Evolutionary conservation across 1,139 yeast species (phyloP), one percentile per base, ranked within the genome.

Genomic region (Scheffersomyces titani): DNA sequence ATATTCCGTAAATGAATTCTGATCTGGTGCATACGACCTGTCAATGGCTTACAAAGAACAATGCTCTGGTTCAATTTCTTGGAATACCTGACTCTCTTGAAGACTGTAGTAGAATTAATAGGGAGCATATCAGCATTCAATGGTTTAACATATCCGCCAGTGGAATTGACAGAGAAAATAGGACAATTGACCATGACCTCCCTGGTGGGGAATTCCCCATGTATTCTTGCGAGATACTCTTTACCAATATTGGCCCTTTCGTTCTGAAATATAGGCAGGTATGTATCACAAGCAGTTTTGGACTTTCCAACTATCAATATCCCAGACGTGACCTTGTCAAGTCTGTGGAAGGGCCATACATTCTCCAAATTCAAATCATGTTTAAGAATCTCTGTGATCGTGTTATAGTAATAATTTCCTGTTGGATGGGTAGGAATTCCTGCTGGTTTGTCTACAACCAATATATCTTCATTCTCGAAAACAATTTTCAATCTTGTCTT

Each of bases 371-470:
- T 63, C 44, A 70, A 59, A 52, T 83, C 83, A 20, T 68, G 63
- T 59, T 82, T 81, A 54, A 88, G 61, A 0, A 88, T 75, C 66
- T 88, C 91, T 0, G 88, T 83, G 21, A 89, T 67, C 0, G 91
- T 78, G 64, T 90, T 89, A 63, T 78, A 80, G 59, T 74, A 73
- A 65, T 84, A 90, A 55, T 81, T 81, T 3, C 92, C 91, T 0
- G 90, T 84, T 0, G 97, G 96, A 70, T 90, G 97, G 1, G 90
- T 87, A 0, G 96, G 96, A 0, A 90, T 75, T 0, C 96, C 96
- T 9, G 84, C 75, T 0, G 96, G 96, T 65, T 90, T 90, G 67
- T 88, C 80, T 1, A 90, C 77, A 19, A 90, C 91, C 3, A 90
- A 58, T 1, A 85, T 54, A 4, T 81, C 75, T 1, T 76, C 78